These are phyloP conservation scores for Trichosporon faecale DNA, from an alignment of 1,284 basidiomycete species.

Conservation along the genomic window DNA sequence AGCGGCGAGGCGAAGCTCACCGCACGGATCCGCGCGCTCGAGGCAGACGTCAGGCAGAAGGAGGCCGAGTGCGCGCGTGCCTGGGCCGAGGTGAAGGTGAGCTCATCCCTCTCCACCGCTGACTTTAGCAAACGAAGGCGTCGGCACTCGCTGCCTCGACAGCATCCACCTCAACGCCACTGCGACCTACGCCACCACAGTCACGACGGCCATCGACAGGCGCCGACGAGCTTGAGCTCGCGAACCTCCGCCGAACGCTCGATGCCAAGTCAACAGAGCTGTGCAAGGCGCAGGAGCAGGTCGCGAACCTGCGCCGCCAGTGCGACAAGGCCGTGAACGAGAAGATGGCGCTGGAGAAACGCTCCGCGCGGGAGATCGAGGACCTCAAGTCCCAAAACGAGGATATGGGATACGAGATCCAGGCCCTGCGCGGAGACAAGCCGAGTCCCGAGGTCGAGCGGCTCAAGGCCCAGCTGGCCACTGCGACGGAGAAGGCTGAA, in stretches of 20 bases:
- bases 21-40: conserved; percentile 33
- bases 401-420: conserved; percentile 45
- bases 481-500: conserved; percentile 1
- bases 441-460: conserved; percentile 31
- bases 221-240: conserved; percentile 21
- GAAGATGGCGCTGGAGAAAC: conserved; percentile 45
- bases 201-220: neutral
- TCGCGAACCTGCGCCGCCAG: conserved; percentile 32
- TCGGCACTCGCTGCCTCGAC: neutral
- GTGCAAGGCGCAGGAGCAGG: conserved; percentile 22
- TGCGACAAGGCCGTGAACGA: conserved; percentile 49
- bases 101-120: neutral
- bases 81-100: conserved; percentile 28
- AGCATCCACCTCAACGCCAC: neutral
- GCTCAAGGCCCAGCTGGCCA: conserved; percentile 18
- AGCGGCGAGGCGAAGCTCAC: conserved; percentile 26
- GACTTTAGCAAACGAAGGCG: neutral
- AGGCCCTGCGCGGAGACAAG: conserved; percentile 27
- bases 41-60: conserved; percentile 29
- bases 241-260: conserved; percentile 12
- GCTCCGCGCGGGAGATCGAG: conserved; percentile 35
- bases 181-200: neutral
- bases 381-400: conserved; percentile 40
- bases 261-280: neutral
- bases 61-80: conserved; percentile 31